Conservation (phyloP, 495 filamentous ascomycete genomes). For the Oleoguttula mirabilis region DNA sequence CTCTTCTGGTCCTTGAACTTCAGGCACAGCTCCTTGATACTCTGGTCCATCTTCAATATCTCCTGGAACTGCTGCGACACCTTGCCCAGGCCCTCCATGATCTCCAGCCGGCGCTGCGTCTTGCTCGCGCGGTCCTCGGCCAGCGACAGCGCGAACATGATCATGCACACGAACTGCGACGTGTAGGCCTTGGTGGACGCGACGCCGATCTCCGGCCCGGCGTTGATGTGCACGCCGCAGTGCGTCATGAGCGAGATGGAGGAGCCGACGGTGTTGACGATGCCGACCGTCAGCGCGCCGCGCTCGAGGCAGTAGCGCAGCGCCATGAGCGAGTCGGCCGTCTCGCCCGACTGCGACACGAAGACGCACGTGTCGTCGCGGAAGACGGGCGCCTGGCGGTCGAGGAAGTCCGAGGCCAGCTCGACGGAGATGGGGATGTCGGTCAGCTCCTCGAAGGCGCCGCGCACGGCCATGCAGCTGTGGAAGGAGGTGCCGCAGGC, state of each 20-base stretch:
- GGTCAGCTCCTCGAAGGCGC: slow-evolving; percentile 92
- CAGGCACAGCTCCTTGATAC: slow-evolving; percentile 83
- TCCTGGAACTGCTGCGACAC: slow-evolving; percentile 86
- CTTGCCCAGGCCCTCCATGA: slow-evolving; percentile 82
- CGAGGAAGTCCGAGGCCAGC: slow-evolving; percentile 94
- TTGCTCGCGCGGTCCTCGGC: slow-evolving; percentile 95
- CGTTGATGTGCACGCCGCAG: slow-evolving; percentile 99
- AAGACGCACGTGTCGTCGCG: slow-evolving; percentile 98
- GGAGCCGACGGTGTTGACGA: slow-evolving; percentile 95
- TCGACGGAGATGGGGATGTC: slow-evolving; percentile 97
- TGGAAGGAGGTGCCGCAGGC: slow-evolving; percentile 96
- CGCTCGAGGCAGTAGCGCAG: slow-evolving; percentile 95
- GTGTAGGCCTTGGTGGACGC: slow-evolving; percentile 99
- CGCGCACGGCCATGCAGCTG: slow-evolving; percentile 98
- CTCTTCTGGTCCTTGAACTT: slow-evolving; percentile 95
- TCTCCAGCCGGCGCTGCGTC: slow-evolving; percentile 82
- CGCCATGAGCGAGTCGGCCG: slow-evolving; percentile 95
- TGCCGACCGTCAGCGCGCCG: slow-evolving; percentile 89
- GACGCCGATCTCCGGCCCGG: slow-evolving; percentile 96
- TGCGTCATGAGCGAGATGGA: slow-evolving; percentile 97
- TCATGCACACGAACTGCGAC: slow-evolving; percentile 96
- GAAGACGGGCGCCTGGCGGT: slow-evolving; percentile 96
- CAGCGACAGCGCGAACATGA: slow-evolving; percentile 96
- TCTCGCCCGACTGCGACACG: slow-evolving; percentile 96
- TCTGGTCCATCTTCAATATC: slow-evolving; percentile 76